Evolutionary conservation across 1,284 basidiomycete genomes (phyloP), one percentile per base, ranked within the genome.

Genomic region (Tetrapyrgos nigripes): DNA sequence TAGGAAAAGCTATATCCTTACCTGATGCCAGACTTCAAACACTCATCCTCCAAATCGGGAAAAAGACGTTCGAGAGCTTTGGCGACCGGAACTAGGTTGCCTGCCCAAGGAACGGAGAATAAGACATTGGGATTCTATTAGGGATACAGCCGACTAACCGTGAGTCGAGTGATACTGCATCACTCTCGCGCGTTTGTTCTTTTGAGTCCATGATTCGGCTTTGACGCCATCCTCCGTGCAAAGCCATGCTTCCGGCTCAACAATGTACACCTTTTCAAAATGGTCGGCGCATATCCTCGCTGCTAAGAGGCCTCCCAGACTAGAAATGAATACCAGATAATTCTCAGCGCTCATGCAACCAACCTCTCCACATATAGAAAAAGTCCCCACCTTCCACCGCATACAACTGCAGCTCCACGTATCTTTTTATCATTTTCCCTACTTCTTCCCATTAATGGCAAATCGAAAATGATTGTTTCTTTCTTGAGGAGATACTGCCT

Each of bases 191-290:
- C 72, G 64, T 2, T 24, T 35, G 13, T 66, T 53, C 26, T 54
- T 59, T 19, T 65, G 63, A 52, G 61, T 46, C 59, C 57, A 64
- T 53, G 44, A 58, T 17, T 52, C 54, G 6, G 53, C 62, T 17
- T 46, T 47, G 6, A 58, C 44, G 13, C 59, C 62, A 23, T 66
- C 67, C 29, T 67, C 62, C 2, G 58, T 53, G 2, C 57, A 47
- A 1, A 68, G 33, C 71, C 71, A 73, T 3, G 51, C 63, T 54
- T 76, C 75, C 6, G 73, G 62, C 45, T 76, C 73, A 13, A 76
- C 61, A 40, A 76, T 62, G 19, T 74, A 23, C 27, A 76, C 73
- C 10, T 64, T 58, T 46, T 74, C 69, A 50, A 76, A 75, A 54
- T 73, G 73, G 56, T 74, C 73, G 14, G 57, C 51, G 43, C 66